Base-by-base conservation (phyloP, 352 stramenopile species). In the Pythium volutum region DNA sequence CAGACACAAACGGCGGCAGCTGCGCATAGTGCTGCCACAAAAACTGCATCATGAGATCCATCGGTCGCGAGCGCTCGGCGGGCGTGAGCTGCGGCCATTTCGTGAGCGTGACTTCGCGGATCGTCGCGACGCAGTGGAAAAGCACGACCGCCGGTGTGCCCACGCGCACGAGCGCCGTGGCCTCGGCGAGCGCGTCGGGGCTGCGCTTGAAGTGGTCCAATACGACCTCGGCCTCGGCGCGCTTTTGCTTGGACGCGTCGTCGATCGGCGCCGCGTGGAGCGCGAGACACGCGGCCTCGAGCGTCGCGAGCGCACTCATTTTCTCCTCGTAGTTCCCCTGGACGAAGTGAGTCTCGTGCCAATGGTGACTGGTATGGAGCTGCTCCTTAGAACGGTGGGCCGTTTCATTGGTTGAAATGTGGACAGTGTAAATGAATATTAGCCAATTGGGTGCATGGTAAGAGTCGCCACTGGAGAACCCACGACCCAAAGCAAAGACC, bases 141-240 rank as follows among this genome's bases (percentile, higher is more conserved):
- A 89, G 81, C 51, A 92, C 83, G 42, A 93, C 69, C 14, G 78
- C 60, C 16, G 77, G 74, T 25, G 61, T 69, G 18, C 78, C 70
- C 31, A 63, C 43, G 33, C 63, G 61, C 38, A 95, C 69, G 36
- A 89, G 62, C 33, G 58, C 57, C 69, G 89, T 85, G 27, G 85
- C 67, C 51, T 95, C 84, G 2, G 50, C 16, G 2, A 90, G 73
- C 43, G 83, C 83, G 25, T 72, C 68, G 2, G 82, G 81, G n/a
- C 81, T 91, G 53, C 79, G 76, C 70, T 94, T 94, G 67, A 94
- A 94, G 58, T 90, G 79, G 39, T 87, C 71, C 46, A 94, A 67
- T 47, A 92, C 71, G 31, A 59, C 48, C 49, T 91, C 82, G 1
- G 84, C 84, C 61, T 89, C 78, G 1, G 73, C 66, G 39, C 84